A percentile compares a stretch with the other conserved stretches of the same genome.
phyloP scores from a whole-genome alignment of 2,329 filamentous ascomycete species.

The Teratosphaeria zuluensis region DNA sequence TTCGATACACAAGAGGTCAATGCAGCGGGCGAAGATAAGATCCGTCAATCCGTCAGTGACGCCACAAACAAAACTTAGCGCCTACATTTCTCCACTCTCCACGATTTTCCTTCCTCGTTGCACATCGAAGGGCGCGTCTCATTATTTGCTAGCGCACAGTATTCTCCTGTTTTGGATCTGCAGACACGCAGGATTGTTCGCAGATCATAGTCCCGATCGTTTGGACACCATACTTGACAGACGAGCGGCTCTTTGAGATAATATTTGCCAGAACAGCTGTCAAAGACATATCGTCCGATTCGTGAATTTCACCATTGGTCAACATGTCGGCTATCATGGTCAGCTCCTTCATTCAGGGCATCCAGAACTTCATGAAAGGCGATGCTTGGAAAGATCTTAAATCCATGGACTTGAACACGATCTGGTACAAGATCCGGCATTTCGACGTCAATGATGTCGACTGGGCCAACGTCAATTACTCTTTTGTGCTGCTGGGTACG shows the following conservation, averaged over 20 bases:
- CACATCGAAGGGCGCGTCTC: not conserved
- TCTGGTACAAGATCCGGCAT: not conserved
- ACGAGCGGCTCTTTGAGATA: not conserved
- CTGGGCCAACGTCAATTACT: conserved; percentile 6
- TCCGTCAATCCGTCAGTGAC: not conserved
- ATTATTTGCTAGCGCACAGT: not conserved
- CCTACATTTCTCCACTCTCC: not conserved
- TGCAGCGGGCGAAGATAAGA: not conserved
- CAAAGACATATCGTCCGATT: not conserved
- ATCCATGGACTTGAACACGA: not conserved
- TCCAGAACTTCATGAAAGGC: not conserved
- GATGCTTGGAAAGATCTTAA: not conserved
- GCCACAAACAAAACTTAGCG: not conserved
- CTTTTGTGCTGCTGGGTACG: conserved; percentile 15
- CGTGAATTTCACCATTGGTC: not conserved
- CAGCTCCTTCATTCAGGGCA: not conserved
- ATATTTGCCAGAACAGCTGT: no score
- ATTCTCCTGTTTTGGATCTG: not conserved
- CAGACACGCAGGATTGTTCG: not conserved
- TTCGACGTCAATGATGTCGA: conserved; percentile 4
- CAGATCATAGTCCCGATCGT: no score
- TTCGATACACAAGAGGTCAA: not conserved
- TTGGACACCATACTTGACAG: not conserved
- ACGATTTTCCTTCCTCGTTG: not conserved
- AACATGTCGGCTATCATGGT: not conserved